Evolutionary conservation across 192 early-diverging fungal species (phyloP).

Genomic region (Gamsiella multidivaricata): DNA sequence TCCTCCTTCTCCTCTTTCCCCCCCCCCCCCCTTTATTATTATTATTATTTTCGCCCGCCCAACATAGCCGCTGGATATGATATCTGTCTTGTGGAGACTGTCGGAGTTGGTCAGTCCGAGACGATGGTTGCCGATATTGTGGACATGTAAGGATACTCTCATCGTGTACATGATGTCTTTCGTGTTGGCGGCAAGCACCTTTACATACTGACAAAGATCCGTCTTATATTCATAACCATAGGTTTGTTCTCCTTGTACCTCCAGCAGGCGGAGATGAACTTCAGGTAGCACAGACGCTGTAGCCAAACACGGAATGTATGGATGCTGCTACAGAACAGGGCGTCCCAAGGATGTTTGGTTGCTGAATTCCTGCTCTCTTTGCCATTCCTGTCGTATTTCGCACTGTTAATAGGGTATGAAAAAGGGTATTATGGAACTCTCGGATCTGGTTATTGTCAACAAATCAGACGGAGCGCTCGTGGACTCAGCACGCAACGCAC

Average conservation of each 20-base stretch:
- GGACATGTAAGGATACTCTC: constrained; percentile 73
- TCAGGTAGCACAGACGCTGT: constrained; percentile 56
- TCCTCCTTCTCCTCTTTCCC: not conserved
- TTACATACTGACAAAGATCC: no score
- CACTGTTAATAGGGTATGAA: constrained; percentile 87
- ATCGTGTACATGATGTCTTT: no score
- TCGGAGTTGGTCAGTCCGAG: constrained; percentile 89
- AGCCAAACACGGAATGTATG: not conserved
- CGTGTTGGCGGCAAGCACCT: no score
- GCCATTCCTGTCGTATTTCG: no score
- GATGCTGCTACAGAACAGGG: no score
- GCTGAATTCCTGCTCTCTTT: not conserved
- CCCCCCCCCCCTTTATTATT: not conserved
- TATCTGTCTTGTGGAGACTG: constrained; percentile 84
- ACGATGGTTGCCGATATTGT: constrained; percentile 90
- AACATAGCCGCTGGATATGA: constrained; percentile 85
- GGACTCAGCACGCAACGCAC: constrained; percentile 69
- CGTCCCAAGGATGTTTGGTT: not conserved
- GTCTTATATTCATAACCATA: constrained; percentile 2
- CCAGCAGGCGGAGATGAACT: constrained; percentile 89
- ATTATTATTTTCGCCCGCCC: not conserved
- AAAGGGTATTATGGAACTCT: constrained; percentile 88
- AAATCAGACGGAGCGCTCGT: constrained; percentile 81
- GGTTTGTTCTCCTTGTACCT: constrained; percentile 80
- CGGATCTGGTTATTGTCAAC: constrained; percentile 85